Evolutionary conservation across 2,329 filamentous ascomycete genomes (phyloP), one percentile per base, ranked within the genome.

Genomic region (Harringtonia lauricola): DNA sequence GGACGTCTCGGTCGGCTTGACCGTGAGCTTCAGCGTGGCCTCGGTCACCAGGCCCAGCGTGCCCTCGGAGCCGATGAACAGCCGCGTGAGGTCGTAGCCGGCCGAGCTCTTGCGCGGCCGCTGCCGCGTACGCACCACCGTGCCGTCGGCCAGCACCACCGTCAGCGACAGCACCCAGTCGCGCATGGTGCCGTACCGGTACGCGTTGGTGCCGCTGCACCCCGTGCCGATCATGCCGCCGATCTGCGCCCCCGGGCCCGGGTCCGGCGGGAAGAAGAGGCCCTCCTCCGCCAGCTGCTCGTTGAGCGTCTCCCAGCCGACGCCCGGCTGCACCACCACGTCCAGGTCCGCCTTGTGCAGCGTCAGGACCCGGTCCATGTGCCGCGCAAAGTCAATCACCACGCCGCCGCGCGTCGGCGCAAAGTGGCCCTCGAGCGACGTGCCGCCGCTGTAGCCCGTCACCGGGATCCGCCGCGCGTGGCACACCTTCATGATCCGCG

Each of bases 131-230:
- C 89, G 90, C 64, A 95, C 82, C 41, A 95, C 64, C 1, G 88
- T 94, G 40, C 88, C 88, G 61, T 95, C 89, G 17, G 88, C 88
- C 54, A 95, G 72, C 12, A 95, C 88, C 4, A 94, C 86, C 0
- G 88, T 95, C 52, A 95, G 64, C 43, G 77, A 83, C 19, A 94
- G 66, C 13, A 95, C 89, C 88, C 88, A 95, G 59, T 95, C 88
- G 49, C 86, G 81, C 87, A 95, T 95, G 2, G 88, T 95, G 49
- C 88, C 89, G 60, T 94, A 95, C 46, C 88, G 75, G 66, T 94
- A 94, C 15, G 88, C 82, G 59, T 95, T 95, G 14, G 88, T 95
- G 47, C 88, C 88, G 56, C 71, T 76, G 65, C 72, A 77, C 30
- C 74, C 74, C 3, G 83, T 88, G 19, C 82, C 83, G 29, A 88